These are phyloP conservation scores for Metarhizium sp. DNA, from an alignment of 2,329 filamentous ascomycete genomes.

Conservation along the genomic window DNA sequence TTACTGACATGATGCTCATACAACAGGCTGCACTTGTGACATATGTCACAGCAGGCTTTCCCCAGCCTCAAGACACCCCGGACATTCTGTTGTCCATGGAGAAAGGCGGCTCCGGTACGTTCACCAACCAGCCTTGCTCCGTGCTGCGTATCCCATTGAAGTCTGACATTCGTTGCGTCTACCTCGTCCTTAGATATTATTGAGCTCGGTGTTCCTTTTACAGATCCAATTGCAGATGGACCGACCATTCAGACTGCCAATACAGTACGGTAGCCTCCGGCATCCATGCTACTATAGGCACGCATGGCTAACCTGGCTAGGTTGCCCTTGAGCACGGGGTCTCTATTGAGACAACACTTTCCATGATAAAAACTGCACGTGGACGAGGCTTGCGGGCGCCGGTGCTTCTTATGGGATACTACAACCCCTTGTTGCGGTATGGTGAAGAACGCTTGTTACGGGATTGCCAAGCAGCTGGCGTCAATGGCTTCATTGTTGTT, in stretches of 20 bases:
- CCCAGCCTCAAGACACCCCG: constrained; percentile 70
- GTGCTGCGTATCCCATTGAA: not conserved
- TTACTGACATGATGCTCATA: not conserved
- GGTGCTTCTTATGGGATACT: constrained; percentile 96
- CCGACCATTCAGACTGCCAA: constrained; percentile 96
- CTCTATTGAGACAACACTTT: constrained; percentile 67
- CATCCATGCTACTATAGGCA: not conserved
- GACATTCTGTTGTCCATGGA: constrained; percentile 84
- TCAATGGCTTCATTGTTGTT: constrained; percentile 96
- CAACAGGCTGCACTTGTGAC: constrained; percentile 74
- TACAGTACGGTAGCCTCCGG: constrained; percentile 44
- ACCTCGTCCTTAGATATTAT: constrained; percentile 57
- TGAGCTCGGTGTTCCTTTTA: constrained; percentile 93
- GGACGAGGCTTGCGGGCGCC: constrained; percentile 69
- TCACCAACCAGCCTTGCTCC: not conserved
- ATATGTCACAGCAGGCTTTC: constrained; percentile 93
- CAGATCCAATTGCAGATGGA: constrained; percentile 94
- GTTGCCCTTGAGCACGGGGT: constrained; percentile 81
- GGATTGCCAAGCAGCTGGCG: constrained; percentile 73
- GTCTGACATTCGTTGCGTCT: not conserved
- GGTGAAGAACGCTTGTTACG: constrained; percentile 82
- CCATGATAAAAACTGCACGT: constrained; percentile 76
- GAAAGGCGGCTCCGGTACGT: constrained; percentile 77
- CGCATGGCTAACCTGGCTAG: constrained; percentile 15
- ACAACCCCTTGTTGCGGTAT: constrained; percentile 90